Evolutionary conservation across 495 filamentous ascomycete species (phyloP).

Genomic region (Penicillium arizonense): DNA sequence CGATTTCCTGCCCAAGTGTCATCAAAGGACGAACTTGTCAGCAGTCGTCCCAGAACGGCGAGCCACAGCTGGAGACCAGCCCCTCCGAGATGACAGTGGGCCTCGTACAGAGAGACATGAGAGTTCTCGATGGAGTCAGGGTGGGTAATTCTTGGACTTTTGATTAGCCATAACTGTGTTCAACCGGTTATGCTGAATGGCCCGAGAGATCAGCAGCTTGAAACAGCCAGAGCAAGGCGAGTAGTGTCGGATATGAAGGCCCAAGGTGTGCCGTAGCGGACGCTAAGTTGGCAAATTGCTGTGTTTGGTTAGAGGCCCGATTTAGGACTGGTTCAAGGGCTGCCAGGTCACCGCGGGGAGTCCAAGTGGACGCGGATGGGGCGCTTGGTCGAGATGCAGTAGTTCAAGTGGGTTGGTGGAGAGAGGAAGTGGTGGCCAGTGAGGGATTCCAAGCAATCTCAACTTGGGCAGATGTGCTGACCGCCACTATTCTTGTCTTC

Average conservation of each 20-base stretch:
- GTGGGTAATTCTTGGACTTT: too few relatives aligned
- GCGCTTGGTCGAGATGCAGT: not conserved
- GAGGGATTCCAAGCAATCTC: not conserved
- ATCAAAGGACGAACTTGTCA: not conserved
- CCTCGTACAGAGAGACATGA: too few relatives aligned
- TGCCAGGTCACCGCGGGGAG: conserved; percentile 44
- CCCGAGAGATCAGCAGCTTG: too few relatives aligned
- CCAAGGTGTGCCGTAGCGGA: too few relatives aligned
- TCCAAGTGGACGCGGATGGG: conserved; percentile 8
- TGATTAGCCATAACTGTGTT: too few relatives aligned
- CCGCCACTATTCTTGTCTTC: conserved; percentile 14
- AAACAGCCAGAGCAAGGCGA: too few relatives aligned
- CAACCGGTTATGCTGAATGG: too few relatives aligned
- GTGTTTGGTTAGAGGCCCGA: too few relatives aligned
- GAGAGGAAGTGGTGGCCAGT: conserved; percentile 5
- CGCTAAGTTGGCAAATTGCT: too few relatives aligned
- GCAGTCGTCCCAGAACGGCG: not conserved
- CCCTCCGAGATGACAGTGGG: not conserved
- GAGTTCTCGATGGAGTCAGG: too few relatives aligned
- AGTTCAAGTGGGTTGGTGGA: not conserved
- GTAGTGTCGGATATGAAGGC: too few relatives aligned
- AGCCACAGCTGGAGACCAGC: not conserved
- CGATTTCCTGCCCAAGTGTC: conserved; percentile 15
- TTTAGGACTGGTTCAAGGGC: conserved; percentile 2
- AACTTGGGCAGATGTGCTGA: conserved; percentile 13